phyloP scores from a whole-genome alignment of 2,329 filamentous ascomycete genomes.

The Balansia obtecta region DNA sequence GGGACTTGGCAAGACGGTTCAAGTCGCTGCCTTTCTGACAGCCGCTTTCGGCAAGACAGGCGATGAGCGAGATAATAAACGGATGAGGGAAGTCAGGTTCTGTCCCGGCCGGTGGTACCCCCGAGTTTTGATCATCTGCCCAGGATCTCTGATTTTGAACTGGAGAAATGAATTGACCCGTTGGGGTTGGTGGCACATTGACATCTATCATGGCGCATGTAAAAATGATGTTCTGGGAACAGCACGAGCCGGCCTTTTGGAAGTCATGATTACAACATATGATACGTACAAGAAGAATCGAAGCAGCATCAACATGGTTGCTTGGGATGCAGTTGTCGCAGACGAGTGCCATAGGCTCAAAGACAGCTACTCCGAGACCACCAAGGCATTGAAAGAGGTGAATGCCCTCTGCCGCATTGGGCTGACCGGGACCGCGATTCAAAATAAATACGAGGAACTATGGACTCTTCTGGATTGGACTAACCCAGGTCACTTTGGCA shows the following conservation, averaged over 20 bases:
- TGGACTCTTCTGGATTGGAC: constrained; percentile 97
- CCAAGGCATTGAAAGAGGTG: constrained; percentile 76
- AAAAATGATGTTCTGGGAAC: constrained; percentile 61
- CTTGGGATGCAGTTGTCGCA: constrained; percentile 89
- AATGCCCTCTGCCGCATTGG: constrained; percentile 90
- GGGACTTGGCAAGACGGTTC: constrained; percentile 93
- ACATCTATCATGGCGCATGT: constrained; percentile 60
- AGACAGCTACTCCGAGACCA: constrained; percentile 62
- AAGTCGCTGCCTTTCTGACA: constrained; percentile 85
- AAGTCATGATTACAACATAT: constrained; percentile 93
- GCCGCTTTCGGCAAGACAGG: constrained; percentile 90
- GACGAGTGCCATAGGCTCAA: constrained; percentile 92
- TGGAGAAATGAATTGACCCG: constrained; percentile 77
- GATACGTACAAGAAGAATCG: constrained; percentile 73
- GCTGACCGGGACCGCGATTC: constrained; percentile 88
- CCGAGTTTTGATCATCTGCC: constrained; percentile 73
- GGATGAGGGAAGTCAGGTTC: constrained; percentile 76
- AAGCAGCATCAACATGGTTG: constrained; percentile 63
- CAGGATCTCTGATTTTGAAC: constrained; percentile 77
- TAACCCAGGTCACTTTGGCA: constrained; percentile 62
- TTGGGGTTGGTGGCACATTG: constrained; percentile 94
- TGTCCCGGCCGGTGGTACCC: constrained; percentile 56
- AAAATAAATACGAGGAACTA: constrained; percentile 94
- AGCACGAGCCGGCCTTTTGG: constrained; percentile 62
- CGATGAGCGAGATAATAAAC: constrained; percentile 71